These are phyloP conservation scores for Alternaria dauci DNA, from an alignment of 2,329 filamentous ascomycete species.

Conservation along the genomic window DNA sequence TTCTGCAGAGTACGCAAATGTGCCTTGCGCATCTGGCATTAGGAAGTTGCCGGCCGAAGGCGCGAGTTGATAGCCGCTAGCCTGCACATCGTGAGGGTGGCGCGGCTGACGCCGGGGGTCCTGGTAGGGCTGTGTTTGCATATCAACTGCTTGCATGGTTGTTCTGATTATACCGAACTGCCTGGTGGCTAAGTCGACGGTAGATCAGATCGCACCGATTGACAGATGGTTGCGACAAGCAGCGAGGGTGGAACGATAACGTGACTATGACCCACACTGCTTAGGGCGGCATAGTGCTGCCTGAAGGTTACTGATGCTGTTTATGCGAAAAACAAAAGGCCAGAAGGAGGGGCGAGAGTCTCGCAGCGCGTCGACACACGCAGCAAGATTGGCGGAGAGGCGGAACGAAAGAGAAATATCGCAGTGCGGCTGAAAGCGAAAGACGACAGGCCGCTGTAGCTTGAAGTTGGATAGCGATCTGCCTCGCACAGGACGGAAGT, in stretches of 20 bases:
- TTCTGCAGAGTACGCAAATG: constrained; percentile 49
- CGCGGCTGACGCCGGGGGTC: constrained; percentile 47
- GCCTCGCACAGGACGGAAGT: constrained; percentile 42
- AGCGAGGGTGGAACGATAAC: constrained; percentile 34
- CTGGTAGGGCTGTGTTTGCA: constrained; percentile 45
- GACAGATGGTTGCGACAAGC: constrained; percentile 17
- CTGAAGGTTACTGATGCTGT: constrained; percentile 31
- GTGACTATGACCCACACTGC: constrained; percentile 37
- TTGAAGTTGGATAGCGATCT: constrained; percentile 41
- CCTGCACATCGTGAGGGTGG: constrained; percentile 43
- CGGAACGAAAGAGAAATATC: constrained; percentile 31
- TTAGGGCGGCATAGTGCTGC: constrained; percentile 48
- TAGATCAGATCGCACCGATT: constrained; percentile 16
- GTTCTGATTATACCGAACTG: constrained; percentile 19
- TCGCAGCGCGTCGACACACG: constrained; percentile 26
- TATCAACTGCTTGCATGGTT: constrained; percentile 45
- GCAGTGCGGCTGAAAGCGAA: constrained; percentile 32
- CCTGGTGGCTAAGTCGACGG: constrained; percentile 35
- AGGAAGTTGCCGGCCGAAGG: constrained; percentile 35
- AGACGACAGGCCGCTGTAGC: constrained; percentile 38
- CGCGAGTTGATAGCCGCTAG: constrained; percentile 35
- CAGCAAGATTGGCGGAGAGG: constrained; percentile 24
- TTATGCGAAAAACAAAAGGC: constrained; percentile 27
- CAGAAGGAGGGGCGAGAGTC: constrained; percentile 18
- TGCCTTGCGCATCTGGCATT: constrained; percentile 44